Evolutionary conservation across 2,329 filamentous ascomycete genomes (phyloP), one percentile per base, ranked within the genome.

Genomic region (Aspergillus pseudoglaucus): DNA sequence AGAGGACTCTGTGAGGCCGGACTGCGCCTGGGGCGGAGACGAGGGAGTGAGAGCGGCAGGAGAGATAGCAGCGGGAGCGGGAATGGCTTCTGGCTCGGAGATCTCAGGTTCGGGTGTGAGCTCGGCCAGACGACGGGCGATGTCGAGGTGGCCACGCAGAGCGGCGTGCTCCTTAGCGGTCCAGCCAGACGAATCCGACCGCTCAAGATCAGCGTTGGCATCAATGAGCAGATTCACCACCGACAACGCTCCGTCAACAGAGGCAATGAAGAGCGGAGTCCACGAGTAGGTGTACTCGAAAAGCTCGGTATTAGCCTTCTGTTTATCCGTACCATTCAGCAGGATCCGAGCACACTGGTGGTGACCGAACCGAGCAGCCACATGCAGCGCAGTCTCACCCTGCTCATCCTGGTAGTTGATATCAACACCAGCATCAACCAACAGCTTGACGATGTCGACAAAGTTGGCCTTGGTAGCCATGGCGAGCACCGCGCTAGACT

Each of bases 201-300:
- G 83, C 48, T 84, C 83, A 3, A 89, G 71, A 50, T 94, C 82
- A 0, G 89, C 88, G 1, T 88, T 88, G 18, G 86, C 85, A 43
- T 85, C 80, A 37, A 95, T 79, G 4, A 98, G 76, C 20, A 93
- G 75, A 60, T 90, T 79, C 0, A 87, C 87, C 37, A 95, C 81
- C 0, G 78, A 70, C 9, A 89, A 68, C 54, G 90, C 85, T 0
- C 91, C 91, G 61, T 98, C 90, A 2, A 97, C 91, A 46, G 87
- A 88, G 8, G 91, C 88, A 54, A 95, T 86, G 62, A 95, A 93
- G 10, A 98, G 75, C n/a, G 93, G 88, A 1, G 93, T 96, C 91
- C 93, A 98, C 3, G 85, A 83, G 62, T 94, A 97, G 0, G 86
- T 85, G 46, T 85, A 87, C 63, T 98, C 93, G 0, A 79, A 72